Base-by-base conservation (phyloP, 108 stramenopile species). In the Chaetoceros tenuissimus region DNA sequence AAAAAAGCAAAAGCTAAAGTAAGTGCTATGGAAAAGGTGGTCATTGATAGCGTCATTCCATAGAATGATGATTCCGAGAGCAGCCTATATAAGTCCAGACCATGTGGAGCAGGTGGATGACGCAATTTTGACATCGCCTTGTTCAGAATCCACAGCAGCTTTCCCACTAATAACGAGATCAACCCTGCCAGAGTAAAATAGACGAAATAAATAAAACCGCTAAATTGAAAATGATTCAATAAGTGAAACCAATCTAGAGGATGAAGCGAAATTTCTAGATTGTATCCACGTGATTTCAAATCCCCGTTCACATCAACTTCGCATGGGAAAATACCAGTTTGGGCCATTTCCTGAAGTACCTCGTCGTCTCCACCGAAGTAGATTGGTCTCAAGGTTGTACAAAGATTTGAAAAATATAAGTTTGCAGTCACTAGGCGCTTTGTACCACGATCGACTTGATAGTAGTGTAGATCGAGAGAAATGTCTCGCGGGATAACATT, bases 161-260 rank as follows among this genome's bases (percentile, higher is more conserved):
- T 62, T 24, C 78, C 84, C n/a, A 79, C 69, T 16, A 62, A 40
- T 8, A 76, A 68, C 13, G 78, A 56, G 0, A 66, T 13, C 24
- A 77, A 48, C 24, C 87, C 93, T 25, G 89, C 74, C 2, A 71
- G 29, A 20, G 75, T 66, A 66, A 85, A 94, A 30, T 87, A 77
- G 8, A 84, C 25, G 26, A 89, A 53, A 61, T 94, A 94, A 1
- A 92, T 73, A 29, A 66, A 55, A 22, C 52, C 61, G 21, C 62
- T 53, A 48, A 94, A 89, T 57, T 89, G 82, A 64, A 94, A 94
- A 16, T 46, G 34, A 31, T 94, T 94, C 1, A 91, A 53, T 29
- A 94, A 66, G 22, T 84, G 78, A 52, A 78, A 77, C 92, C 92
- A 94, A 0, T 45, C 71, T 21, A 92, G 50, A 5, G 90, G 74